Evolutionary conservation across 257 asterid genomes (phyloP).

Genomic region (Solanum raphanifolium): DNA sequence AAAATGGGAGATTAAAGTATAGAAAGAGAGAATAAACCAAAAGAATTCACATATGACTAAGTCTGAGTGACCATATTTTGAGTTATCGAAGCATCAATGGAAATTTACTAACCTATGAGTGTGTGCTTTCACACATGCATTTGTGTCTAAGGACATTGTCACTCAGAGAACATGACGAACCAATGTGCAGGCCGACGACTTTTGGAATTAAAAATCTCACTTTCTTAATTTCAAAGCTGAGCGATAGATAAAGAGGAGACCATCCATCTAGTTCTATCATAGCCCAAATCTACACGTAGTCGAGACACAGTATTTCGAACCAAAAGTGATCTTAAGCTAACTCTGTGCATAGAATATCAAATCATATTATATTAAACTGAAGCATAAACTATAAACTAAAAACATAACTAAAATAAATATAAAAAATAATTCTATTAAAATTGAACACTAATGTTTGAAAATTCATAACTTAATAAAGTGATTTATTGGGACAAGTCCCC

Average conservation of each 20-base stretch:
- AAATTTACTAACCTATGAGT: too few relatives aligned
- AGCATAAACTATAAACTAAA: background rate
- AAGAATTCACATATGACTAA: background rate
- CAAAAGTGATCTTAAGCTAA: background rate
- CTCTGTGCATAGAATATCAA: background rate
- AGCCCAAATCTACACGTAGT: background rate
- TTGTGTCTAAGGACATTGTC: background rate
- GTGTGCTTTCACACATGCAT: background rate
- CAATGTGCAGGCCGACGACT: too few relatives aligned
- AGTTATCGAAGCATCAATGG: background rate
- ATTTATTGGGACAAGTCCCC: too few relatives aligned
- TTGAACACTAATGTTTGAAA: too few relatives aligned
- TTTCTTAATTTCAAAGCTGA: background rate
- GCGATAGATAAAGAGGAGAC: background rate
- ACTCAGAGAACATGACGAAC: background rate
- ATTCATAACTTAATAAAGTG: too few relatives aligned
- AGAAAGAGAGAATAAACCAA: background rate
- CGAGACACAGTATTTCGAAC: fast-evolving
- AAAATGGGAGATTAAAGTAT: too few relatives aligned
- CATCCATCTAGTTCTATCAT: background rate
- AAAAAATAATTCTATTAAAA: too few relatives aligned
- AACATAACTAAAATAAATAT: background rate
- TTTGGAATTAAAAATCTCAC: background rate
- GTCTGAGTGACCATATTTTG: background rate
- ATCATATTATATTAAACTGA: too few relatives aligned